phyloP scores from a whole-genome alignment of 192 early-diverging fungal species.

The Linnemannia elongata region DNA sequence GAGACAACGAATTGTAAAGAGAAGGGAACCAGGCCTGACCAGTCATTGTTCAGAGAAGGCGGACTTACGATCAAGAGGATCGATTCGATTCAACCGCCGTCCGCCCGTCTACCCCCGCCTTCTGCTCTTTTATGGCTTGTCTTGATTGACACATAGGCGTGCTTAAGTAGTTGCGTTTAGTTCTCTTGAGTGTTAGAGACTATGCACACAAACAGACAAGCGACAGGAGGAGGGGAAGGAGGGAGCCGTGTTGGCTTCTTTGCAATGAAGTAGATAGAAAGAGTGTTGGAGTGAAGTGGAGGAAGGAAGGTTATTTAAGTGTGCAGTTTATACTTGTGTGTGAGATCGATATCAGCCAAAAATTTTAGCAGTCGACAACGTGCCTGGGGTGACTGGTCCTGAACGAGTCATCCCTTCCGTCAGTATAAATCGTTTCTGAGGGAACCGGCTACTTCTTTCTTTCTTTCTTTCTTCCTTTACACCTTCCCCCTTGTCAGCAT shows the following conservation, averaged over 20 bases:
- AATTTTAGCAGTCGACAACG: too few species aligned
- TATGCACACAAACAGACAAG: neutral
- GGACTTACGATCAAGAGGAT: neutral
- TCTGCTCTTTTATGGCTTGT: neutral
- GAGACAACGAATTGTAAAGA: neutral
- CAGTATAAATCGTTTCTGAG: slow-evolving; percentile 9
- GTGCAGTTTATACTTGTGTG: too few species aligned
- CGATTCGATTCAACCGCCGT: neutral
- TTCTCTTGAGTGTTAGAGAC: neutral
- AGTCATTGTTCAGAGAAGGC: neutral
- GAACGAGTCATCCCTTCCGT: too few species aligned
- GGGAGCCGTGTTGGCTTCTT: neutral
- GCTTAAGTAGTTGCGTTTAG: neutral
- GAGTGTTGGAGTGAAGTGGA: neutral
- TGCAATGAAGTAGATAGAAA: neutral
- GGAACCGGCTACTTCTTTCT: neutral
- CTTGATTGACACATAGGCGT: neutral
- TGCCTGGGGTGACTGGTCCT: too few species aligned
- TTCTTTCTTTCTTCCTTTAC: slow-evolving; percentile 10
- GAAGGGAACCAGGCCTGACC: neutral
- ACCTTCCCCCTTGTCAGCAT: slow-evolving; percentile 30
- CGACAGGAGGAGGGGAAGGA: neutral
- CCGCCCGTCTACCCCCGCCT: neutral
- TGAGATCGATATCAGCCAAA: neutral
- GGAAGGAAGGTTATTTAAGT: neutral